Evolutionary conservation across 2,329 filamentous ascomycete genomes (phyloP).

Genomic region (Setomelanomma holmii): DNA sequence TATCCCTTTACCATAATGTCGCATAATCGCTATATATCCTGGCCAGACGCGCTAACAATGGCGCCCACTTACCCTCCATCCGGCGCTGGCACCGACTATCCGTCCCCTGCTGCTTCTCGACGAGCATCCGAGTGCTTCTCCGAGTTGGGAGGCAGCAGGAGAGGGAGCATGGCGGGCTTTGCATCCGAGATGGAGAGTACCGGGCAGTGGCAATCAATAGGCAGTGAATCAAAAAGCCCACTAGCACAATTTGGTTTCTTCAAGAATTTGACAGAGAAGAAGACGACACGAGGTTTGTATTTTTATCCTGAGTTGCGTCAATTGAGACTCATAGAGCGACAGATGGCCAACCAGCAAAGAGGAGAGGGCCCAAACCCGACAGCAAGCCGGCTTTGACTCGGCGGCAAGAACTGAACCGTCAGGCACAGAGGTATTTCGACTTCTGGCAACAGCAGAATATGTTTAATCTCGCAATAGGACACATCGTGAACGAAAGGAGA

Average conservation of each 20-base stretch:
- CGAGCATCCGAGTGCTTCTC: slow-evolving; percentile 43
- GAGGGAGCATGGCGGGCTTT: slow-evolving; percentile 45
- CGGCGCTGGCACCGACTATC: slow-evolving; percentile 42
- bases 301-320: neutral
- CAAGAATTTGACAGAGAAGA: slow-evolving; percentile 73
- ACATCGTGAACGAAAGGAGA: slow-evolving; percentile 94
- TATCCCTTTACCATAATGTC: slow-evolving; percentile 32
- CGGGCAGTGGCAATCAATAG: slow-evolving; percentile 47
- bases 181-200: slow-evolving; percentile 47
- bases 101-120: slow-evolving; percentile 41
- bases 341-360: slow-evolving; percentile 88
- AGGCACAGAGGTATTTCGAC: slow-evolving; percentile 82
- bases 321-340: slow-evolving; percentile 7
- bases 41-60: slow-evolving; percentile 45
- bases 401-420: slow-evolving; percentile 91
- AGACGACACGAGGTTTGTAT: slow-evolving; percentile 73
- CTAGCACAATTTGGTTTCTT: slow-evolving; percentile 60
- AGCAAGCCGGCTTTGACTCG: slow-evolving; percentile 92
- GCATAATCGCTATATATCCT: slow-evolving; percentile 44
- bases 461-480: slow-evolving; percentile 65
- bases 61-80: slow-evolving; percentile 46
- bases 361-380: slow-evolving; percentile 93
- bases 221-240: slow-evolving; percentile 47
- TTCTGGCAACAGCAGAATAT: neutral
- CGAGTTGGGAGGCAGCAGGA: slow-evolving; percentile 37